Conservation (phyloP, 345 rosid genomes). For the Nasturtium officinale region DNA sequence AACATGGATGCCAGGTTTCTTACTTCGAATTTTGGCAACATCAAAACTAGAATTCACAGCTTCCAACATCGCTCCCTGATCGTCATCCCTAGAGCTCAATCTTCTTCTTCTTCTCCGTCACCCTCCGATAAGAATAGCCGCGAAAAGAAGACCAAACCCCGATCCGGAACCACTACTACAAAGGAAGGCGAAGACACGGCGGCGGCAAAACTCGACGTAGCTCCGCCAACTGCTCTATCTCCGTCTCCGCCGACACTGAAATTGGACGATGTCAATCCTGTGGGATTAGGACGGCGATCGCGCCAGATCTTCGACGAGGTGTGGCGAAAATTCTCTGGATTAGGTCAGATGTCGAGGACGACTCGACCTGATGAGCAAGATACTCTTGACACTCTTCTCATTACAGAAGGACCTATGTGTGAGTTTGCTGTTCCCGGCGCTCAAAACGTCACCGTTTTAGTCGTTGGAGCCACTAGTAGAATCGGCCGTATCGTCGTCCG, state of each 20-base stretch:
- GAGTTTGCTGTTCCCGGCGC: slow-evolving; percentile 95
- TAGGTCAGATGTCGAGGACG: slow-evolving; percentile 92
- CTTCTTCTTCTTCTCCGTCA: slow-evolving; percentile 42
- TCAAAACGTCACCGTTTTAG: slow-evolving; percentile 86
- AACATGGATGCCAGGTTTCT: slow-evolving; percentile 45
- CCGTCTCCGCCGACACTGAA: slow-evolving; percentile 50
- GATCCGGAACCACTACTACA: slow-evolving; percentile 28
- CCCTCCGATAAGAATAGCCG: slow-evolving; percentile 38
- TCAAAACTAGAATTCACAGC: slow-evolving; percentile 38
- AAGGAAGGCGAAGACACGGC: slow-evolving; percentile 35
- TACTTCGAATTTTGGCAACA: slow-evolving; percentile 40
- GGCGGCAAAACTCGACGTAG: slow-evolving; percentile 23
- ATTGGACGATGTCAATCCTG: slow-evolving; percentile 86
- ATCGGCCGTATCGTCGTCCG: slow-evolving; percentile 93
- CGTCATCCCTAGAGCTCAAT: slow-evolving; percentile 46
- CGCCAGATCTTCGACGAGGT: slow-evolving; percentile 90
- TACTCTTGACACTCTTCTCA: slow-evolving; percentile 63
- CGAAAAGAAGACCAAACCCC: slow-evolving; percentile 32
- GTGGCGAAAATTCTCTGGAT: slow-evolving; percentile 94
- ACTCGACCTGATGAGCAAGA: slow-evolving; percentile 67
- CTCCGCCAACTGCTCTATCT: slow-evolving; percentile 36
- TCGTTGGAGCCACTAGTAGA: slow-evolving; percentile 89
- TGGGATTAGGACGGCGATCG: slow-evolving; percentile 82
- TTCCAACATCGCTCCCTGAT: slow-evolving; percentile 39
- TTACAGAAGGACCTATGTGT: slow-evolving; percentile 93